Percentiles rank a stretch among this genome's conserved stretches.
Evolutionary conservation across 768 basidiomycete genomes (phyloP).

Genomic region (Leccinellum rugosiceps): DNA sequence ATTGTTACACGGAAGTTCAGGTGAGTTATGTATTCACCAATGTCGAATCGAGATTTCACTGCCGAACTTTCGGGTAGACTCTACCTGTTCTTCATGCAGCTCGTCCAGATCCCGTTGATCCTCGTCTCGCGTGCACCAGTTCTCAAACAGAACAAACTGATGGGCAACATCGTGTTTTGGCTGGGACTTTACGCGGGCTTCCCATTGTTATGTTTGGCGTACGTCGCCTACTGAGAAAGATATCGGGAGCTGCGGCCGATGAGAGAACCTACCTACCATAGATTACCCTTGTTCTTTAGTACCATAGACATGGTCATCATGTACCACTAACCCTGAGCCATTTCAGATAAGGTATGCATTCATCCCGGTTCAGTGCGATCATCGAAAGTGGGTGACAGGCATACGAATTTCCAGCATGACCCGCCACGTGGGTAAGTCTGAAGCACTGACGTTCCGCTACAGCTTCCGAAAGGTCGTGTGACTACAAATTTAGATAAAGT

Average conservation of each 20-base stretch:
- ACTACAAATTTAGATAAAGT: background rate
- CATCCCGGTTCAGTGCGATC: too few species aligned
- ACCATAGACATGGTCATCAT: background rate
- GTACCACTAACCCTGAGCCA: background rate
- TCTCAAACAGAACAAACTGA: constrained; percentile 75
- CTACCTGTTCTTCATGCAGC: constrained; percentile 82
- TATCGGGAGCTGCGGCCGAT: constrained; percentile 1
- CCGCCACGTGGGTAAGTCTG: too few species aligned
- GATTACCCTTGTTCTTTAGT: background rate
- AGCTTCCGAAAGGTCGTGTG: background rate
- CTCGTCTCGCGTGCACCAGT: constrained; percentile 70
- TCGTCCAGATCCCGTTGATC: constrained; percentile 91
- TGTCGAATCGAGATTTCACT: background rate
- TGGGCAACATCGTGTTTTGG: constrained; percentile 93
- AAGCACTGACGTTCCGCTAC: too few species aligned
- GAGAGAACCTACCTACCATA: background rate
- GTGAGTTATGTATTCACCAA: constrained; percentile 36
- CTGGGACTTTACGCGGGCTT: constrained; percentile 88
- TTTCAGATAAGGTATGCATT: background rate
- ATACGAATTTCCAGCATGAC: too few species aligned
- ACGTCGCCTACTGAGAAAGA: constrained; percentile 50
- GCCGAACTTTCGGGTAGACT: constrained; percentile 43
- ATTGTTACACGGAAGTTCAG: constrained; percentile 91
- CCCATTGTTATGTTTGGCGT: constrained; percentile 86
- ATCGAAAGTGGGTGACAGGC: too few species aligned